Evolutionary conservation across 2,329 filamentous ascomycete species (phyloP), one percentile per base, ranked within the genome.

Genomic region (Phialemonium atrogriseum): DNA sequence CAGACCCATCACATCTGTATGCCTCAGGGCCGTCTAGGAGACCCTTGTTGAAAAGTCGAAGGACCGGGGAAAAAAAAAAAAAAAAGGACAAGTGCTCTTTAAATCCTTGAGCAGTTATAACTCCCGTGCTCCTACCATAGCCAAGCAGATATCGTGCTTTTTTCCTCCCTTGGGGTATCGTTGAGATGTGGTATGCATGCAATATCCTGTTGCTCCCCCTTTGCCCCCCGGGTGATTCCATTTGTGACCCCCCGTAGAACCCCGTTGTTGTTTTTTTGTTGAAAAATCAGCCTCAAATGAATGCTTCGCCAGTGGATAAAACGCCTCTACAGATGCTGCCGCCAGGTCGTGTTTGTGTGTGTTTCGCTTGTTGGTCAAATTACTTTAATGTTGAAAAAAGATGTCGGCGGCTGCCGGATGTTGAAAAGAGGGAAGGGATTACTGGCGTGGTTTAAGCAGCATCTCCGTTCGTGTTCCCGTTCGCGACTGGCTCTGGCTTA

Each of bases 161-260:
- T 42, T 37, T 35, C 30, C 37, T 41, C 38, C 38, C 41, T 40
- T 38, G 40, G 52, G 52, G 52, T 56, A 56, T 56, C 52, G 52
- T 56, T 55, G 52, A 56, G 52, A 56, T 55, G 38, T 50, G 39
- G 44, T 39, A 41, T 42, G 33, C 24, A 45, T 42, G 33, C 35
- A 32, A 36, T 41, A 28, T 38, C 40, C 24, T 25, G 38, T 40
- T 45, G 33, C 25, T 26, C 27, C 16, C 29, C 25, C 17, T 24
- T 31, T 27, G 10, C 25, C 29, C 17, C 13, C 37, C 24, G 7
- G 24, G 20, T 22, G 8, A 8, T 30, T 34, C 17, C 20, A 24
- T 27, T 24, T 34, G 10, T 28, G 13, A 21, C 21, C 33, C 30
- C 27, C 24, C 10, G 17, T 36, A 23, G 8, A 7, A 22, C 7